Conservation (phyloP, 805 yeast genomes). For the Myxozyma vanderwaltii region DNA sequence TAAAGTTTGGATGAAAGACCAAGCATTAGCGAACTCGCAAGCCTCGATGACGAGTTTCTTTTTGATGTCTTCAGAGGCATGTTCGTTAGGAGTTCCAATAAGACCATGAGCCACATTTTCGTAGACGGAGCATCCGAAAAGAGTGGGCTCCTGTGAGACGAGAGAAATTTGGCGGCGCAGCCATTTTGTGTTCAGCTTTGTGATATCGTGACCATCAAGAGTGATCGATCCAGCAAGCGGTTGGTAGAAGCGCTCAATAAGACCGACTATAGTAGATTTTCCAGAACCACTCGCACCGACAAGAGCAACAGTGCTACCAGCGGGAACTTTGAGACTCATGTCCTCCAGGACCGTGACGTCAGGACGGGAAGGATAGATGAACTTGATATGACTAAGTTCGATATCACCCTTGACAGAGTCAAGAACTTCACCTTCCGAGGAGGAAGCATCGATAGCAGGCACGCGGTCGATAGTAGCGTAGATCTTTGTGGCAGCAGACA, state of each 20-base stretch:
- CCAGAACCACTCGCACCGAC: slow-evolving; percentile 83
- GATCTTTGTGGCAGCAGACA: slow-evolving; percentile 46
- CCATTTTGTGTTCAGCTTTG: slow-evolving; percentile 52
- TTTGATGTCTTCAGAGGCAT: slow-evolving; percentile 45
- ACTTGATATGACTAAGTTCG: slow-evolving; percentile 35
- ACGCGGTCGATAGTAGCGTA: slow-evolving; percentile 49
- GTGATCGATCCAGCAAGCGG: slow-evolving; percentile 52
- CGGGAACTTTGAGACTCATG: slow-evolving; percentile 50
- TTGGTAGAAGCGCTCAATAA: slow-evolving; percentile 60
- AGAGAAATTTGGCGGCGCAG: slow-evolving; percentile 58
- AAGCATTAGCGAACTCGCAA: slow-evolving; percentile 55
- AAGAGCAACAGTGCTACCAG: slow-evolving; percentile 82
- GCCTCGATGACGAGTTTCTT: slow-evolving; percentile 47
- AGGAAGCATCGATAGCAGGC: slow-evolving; percentile 44
- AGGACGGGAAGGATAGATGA: slow-evolving; percentile 41
- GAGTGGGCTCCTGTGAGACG: slow-evolving; percentile 58
- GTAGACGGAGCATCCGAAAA: slow-evolving; percentile 76
- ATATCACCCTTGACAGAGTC: slow-evolving; percentile 45
- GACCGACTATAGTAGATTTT: slow-evolving; percentile 50
- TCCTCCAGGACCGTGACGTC: slow-evolving; percentile 37
- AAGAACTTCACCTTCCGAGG: slow-evolving; percentile 35
- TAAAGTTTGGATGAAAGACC: slow-evolving; percentile 51
- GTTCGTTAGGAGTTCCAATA: slow-evolving; percentile 37
- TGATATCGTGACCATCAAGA: slow-evolving; percentile 53
- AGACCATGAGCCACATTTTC: slow-evolving; percentile 82